Percentiles rank a stretch among this genome's conserved stretches.
Evolutionary conservation across 2,329 filamentous ascomycete genomes (phyloP).

Genomic region (Cephalotrichum gorgonifer): DNA sequence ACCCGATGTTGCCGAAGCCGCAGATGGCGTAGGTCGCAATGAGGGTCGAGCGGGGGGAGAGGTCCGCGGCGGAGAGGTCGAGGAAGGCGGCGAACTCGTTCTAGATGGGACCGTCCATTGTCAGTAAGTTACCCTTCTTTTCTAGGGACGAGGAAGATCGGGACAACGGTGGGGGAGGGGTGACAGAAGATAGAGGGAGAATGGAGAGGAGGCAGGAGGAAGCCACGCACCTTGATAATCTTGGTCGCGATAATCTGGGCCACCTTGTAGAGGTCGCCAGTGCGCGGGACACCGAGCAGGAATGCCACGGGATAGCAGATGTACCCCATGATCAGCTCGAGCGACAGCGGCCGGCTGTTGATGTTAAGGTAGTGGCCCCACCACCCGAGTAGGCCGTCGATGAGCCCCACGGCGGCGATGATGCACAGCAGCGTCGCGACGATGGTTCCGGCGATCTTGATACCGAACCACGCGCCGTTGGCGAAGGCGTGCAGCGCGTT

Average conservation of each 20-base stretch:
- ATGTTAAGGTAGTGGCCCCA: conserved; percentile 73
- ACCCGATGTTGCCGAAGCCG: conserved; percentile 77
- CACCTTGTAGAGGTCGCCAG: conserved; percentile 59
- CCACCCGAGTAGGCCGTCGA: conserved; percentile 73
- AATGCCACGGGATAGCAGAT: conserved; percentile 69
- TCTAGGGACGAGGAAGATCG: conserved; percentile 14
- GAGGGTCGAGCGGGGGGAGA: conserved; percentile 62
- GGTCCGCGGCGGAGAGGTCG: conserved; percentile 42
- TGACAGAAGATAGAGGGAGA: conserved; percentile 1
- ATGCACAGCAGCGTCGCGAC: conserved; percentile 72
- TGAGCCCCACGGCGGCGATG: conserved; percentile 62
- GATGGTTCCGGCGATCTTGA: conserved; percentile 83
- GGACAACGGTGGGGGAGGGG: neutral
- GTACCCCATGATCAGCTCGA: conserved; percentile 70
- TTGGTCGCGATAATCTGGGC: conserved; percentile 74
- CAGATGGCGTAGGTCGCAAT: conserved; percentile 84
- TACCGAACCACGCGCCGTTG: conserved; percentile 73
- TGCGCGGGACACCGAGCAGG: conserved; percentile 66
- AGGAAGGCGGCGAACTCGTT: conserved; percentile 75
- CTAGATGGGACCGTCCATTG: no score
- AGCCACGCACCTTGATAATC: conserved; percentile 54
- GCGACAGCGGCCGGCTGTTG: conserved; percentile 46
- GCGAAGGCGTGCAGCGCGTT: conserved; percentile 80
- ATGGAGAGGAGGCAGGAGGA: neutral
- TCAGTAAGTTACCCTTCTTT: neutral